Conservation (phyloP, 116 monocot genomes). For the Iris pallida region DNA sequence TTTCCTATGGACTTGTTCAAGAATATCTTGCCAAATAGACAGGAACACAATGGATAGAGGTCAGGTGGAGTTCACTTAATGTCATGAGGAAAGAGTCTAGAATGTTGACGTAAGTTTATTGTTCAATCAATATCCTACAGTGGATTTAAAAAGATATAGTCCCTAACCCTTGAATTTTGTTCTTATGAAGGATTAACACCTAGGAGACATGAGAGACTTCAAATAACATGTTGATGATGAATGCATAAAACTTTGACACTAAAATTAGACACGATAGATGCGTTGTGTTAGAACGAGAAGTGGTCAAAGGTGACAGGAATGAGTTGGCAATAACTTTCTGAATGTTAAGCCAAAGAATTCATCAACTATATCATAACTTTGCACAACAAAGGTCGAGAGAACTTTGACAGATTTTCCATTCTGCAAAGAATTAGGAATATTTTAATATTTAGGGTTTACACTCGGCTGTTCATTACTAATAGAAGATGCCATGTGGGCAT, state of each 20-base stretch:
- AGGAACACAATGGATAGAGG: slow-evolving; percentile 4
- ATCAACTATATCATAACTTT: not conserved
- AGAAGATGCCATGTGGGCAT: not conserved
- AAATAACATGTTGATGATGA: slow-evolving; percentile 8
- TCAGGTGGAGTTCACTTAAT: slow-evolving; percentile 52
- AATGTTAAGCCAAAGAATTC: not conserved
- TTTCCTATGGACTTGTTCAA: too few relatives aligned
- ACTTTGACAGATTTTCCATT: slow-evolving; percentile 7
- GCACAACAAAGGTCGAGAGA: slow-evolving; percentile 1
- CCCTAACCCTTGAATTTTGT: not conserved
- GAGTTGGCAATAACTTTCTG: not conserved
- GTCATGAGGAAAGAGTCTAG: slow-evolving; percentile 28
- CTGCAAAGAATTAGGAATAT: not conserved
- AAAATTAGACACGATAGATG: not conserved
- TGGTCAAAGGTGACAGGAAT: slow-evolving; percentile 2
- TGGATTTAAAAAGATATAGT: slow-evolving; percentile 10
- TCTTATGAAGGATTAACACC: slow-evolving; percentile 13
- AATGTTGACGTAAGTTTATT: slow-evolving; percentile 17
- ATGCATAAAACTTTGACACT: not conserved
- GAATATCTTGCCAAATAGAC: too few relatives aligned
- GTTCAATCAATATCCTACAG: slow-evolving; percentile 10
- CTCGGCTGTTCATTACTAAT: not conserved
- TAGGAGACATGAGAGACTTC: not conserved
- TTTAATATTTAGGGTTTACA: not conserved
- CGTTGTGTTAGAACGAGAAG: not conserved